These are phyloP conservation scores for Corinectria fuckeliana DNA, from an alignment of 2,329 filamentous ascomycete species.

Conservation along the genomic window DNA sequence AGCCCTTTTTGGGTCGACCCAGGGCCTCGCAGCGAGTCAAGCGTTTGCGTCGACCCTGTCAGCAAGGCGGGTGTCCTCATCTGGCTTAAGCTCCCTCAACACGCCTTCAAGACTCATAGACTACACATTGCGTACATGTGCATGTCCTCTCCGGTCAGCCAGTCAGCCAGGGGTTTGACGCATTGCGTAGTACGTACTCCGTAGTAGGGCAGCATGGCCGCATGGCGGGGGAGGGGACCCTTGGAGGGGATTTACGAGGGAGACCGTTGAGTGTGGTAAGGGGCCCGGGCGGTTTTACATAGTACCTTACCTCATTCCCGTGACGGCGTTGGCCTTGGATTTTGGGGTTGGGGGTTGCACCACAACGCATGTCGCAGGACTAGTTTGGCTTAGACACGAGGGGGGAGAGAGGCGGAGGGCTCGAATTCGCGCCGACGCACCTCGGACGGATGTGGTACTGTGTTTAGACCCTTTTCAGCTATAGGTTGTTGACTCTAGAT, in stretches of 20 bases:
- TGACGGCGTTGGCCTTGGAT: slow-evolving; percentile 5
- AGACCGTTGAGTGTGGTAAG: too few species aligned
- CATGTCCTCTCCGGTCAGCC: background rate
- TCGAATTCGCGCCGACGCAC: slow-evolving; percentile 1
- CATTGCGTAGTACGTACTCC: background rate
- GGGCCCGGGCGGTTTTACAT: too few species aligned
- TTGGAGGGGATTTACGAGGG: background rate
- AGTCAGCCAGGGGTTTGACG: background rate
- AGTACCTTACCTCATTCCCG: background rate
- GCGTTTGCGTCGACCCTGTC: background rate
- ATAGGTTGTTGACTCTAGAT: background rate
- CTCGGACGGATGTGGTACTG: background rate
- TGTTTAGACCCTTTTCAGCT: background rate
- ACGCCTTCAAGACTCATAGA: background rate
- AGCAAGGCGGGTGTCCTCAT: background rate
- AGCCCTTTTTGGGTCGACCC: background rate
- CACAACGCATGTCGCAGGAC: slow-evolving; percentile 2
- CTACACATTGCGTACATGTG: too few species aligned
- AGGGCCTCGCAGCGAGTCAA: background rate
- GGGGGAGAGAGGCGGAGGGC: background rate
- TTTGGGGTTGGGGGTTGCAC: slow-evolving; percentile 3
- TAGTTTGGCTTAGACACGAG: slow-evolving; percentile 1
- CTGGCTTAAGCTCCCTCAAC: background rate
- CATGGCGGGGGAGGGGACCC: background rate
- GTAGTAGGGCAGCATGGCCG: too few species aligned